Evolutionary conservation across 345 rosid species (phyloP).

Genomic region (Streptanthus diversifolius): DNA sequence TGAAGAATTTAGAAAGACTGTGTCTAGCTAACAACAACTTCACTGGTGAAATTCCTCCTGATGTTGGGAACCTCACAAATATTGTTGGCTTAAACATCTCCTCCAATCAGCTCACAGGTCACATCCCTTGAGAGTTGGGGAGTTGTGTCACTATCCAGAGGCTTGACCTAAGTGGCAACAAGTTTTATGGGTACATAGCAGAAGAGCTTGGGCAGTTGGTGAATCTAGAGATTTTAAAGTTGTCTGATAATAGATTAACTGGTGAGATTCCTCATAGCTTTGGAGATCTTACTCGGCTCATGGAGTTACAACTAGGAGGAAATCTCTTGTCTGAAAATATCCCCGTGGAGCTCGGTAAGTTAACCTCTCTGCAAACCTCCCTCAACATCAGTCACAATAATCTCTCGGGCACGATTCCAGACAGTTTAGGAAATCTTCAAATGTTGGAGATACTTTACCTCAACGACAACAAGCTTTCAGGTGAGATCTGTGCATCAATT

Average conservation of each 20-base stretch:
- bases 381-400: conserved; percentile 73
- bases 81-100: conserved; percentile 75
- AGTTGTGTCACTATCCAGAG: conserved; percentile 67
- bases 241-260: conserved; percentile 61
- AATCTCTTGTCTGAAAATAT: conserved; percentile 59
- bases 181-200: conserved; percentile 49
- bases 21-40: conserved; percentile 64
- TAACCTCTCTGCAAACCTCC: conserved; percentile 75
- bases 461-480: conserved; percentile 66
- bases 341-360: conserved; percentile 56
- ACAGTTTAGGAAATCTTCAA: conserved; percentile 61
- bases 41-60: conserved; percentile 52
- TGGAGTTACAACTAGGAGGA: conserved; percentile 85
- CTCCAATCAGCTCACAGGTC: conserved; percentile 62
- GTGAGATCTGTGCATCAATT: conserved; percentile 61
- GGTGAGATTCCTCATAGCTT: conserved; percentile 58
- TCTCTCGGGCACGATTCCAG: conserved; percentile 64
- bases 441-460: conserved; percentile 72
- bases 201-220: conserved; percentile 63
- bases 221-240: conserved; percentile 69
- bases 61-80: conserved; percentile 55
- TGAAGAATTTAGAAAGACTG: conserved; percentile 61
- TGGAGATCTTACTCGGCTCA: conserved; percentile 60
- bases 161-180: conserved; percentile 82
- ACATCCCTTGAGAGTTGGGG: conserved; percentile 59